Conservation (phyloP, 768 basidiomycete genomes). For the Lyophyllum semitale region DNA sequence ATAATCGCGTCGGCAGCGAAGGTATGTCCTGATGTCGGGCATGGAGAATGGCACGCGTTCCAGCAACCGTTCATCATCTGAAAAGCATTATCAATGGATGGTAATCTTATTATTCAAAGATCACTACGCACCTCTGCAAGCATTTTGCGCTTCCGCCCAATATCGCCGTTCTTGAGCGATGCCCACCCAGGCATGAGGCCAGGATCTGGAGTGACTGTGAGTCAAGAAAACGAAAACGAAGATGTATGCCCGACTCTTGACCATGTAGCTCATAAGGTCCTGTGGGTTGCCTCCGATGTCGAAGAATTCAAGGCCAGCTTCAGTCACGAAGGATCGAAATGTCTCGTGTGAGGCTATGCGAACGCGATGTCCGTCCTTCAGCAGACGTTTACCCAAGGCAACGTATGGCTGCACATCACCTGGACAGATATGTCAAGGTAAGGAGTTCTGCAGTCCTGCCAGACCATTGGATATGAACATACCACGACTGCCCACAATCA, state of each 20-base stretch:
- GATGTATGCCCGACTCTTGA: constrained; percentile 51
- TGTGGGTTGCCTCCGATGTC: constrained; percentile 63
- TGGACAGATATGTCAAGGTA: constrained; percentile 18
- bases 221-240: neutral
- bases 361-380: constrained; percentile 56
- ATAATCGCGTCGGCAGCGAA: constrained; percentile 69
- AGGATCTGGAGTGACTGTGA: constrained; percentile 44
- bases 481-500: constrained; percentile 71
- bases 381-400: constrained; percentile 52
- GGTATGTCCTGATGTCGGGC: constrained; percentile 39
- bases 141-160: constrained; percentile 59
- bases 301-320: constrained; percentile 58
- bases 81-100: neutral
- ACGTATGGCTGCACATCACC: constrained; percentile 72
- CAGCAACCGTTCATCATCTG: constrained; percentile 67
- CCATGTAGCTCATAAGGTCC: constrained; percentile 74
- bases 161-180: constrained; percentile 62
- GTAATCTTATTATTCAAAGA: neutral
- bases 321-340: constrained; percentile 55
- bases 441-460: neutral
- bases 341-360: constrained; percentile 64
- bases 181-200: constrained; percentile 62
- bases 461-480: constrained; percentile 12
- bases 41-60: constrained; percentile 51
- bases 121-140: constrained; percentile 39